Conservation (phyloP, 2,329 filamentous ascomycete genomes). For the Microcyclosporella mali region DNA sequence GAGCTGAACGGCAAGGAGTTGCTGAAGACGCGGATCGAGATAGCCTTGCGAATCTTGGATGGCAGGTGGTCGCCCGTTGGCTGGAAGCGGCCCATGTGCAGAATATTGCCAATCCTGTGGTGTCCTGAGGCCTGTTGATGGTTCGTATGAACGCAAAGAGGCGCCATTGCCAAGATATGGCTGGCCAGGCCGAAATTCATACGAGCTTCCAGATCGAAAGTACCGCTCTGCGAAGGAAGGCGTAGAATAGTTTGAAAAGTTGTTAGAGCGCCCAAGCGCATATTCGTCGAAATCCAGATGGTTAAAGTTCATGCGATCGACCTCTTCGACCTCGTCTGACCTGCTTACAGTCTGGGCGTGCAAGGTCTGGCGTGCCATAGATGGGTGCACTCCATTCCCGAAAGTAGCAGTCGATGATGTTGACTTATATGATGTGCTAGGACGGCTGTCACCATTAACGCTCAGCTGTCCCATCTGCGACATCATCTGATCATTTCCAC, state of each 20-base stretch:
- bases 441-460: conserved; percentile 15
- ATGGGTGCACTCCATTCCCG: no score
- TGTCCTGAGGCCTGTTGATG: conserved; percentile 42
- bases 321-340: conserved; percentile 17
- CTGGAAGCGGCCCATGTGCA: conserved; percentile 7
- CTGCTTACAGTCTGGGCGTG: no score
- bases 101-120: conserved; percentile 40
- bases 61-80: conserved; percentile 12
- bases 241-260: conserved; percentile 6
- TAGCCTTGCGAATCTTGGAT: conserved; percentile 35
- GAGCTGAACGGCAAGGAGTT: conserved; percentile 34
- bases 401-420: not conserved
- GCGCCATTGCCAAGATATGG: conserved; percentile 36
- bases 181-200: conserved; percentile 18
- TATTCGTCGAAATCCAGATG: conserved; percentile 32
- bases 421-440: conserved; percentile 13
- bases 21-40: conserved; percentile 33
- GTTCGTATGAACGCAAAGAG: conserved; percentile 33
- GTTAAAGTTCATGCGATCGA: conserved; percentile 21
- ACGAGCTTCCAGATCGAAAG: conserved; percentile 11
- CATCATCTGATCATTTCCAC: conserved; percentile 35
- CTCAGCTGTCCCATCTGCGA: conserved; percentile 29
- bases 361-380: no score
- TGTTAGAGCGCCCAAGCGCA: conserved; percentile 24
- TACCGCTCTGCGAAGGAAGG: conserved; percentile 15